These are phyloP conservation scores for Ascochyta viciae-villosae DNA, from an alignment of 2,329 filamentous ascomycete species.

Conservation along the genomic window DNA sequence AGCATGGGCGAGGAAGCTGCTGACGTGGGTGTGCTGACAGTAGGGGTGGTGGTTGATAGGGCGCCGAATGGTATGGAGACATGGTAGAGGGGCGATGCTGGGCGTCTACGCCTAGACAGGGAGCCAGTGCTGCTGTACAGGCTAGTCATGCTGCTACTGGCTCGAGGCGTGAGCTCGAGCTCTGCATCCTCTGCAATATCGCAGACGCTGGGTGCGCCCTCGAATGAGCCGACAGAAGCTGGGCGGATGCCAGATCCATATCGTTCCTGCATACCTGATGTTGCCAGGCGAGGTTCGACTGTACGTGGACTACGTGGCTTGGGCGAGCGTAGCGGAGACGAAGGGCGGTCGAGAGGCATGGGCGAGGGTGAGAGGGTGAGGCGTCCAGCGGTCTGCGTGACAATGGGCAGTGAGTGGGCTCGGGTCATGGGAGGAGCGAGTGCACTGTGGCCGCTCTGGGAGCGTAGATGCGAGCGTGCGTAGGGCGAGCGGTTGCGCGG, in stretches of 20 bases:
- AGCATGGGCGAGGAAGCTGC: slow-evolving; percentile 53
- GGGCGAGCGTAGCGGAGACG: slow-evolving; percentile 53
- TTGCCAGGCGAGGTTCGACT: slow-evolving; percentile 26
- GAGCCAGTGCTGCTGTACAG: slow-evolving; percentile 43
- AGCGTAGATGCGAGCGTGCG: slow-evolving; percentile 55
- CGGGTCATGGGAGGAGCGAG: slow-evolving; percentile 57
- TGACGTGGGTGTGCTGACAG: slow-evolving; percentile 45
- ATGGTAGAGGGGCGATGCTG: slow-evolving; percentile 56
- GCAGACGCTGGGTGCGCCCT: slow-evolving; percentile 47
- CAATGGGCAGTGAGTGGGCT: slow-evolving; percentile 56
- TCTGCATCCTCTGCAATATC: slow-evolving; percentile 59
- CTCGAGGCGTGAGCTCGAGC: slow-evolving; percentile 54
- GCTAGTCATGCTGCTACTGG: slow-evolving; percentile 31
- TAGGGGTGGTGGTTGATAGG: slow-evolving; percentile 32
- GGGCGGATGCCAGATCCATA: slow-evolving; percentile 38
- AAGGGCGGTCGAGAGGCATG: slow-evolving; percentile 40
- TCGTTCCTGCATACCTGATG: slow-evolving; percentile 24
- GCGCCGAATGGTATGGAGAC: slow-evolving; percentile 41
- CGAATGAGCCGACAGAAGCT: slow-evolving; percentile 34
- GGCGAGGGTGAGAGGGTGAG: slow-evolving; percentile 46
- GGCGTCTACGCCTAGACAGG: slow-evolving; percentile 51
- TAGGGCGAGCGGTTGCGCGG: slow-evolving; percentile 58
- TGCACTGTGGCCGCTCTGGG: slow-evolving; percentile 51
- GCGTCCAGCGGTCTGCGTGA: slow-evolving; percentile 44
- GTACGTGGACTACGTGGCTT: slow-evolving; percentile 50